Evolutionary conservation across 495 filamentous ascomycete genomes (phyloP), one percentile per base, ranked within the genome.

Genomic region (Podospora appendiculata): DNA sequence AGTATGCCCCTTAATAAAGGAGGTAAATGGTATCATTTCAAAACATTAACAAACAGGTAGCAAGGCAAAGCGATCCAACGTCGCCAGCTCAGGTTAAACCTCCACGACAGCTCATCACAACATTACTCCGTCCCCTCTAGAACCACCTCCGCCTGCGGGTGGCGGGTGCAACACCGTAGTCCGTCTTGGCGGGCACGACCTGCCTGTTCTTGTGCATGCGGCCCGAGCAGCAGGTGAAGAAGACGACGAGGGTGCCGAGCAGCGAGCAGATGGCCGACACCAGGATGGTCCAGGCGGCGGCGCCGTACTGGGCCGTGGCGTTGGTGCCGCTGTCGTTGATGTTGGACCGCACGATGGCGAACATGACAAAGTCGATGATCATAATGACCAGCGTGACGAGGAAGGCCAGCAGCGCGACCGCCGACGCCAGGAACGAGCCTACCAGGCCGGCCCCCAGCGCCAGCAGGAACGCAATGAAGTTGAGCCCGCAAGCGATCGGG

Each of bases 381-480:
- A 83, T 63, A 19, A 73, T 70, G 19, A 84, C 70, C 36, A 79
- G 52, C 32, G 78, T 74, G 50, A 80, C 57, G 55, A 84, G 35
- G 68, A 79, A 83, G 50, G 82, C 72, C 25, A 80, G 35, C 16
- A 72, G 55, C 6, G 78, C 66, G 34, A 76, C 62, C 6, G 81
- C 34, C 0, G 73, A 65, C 0, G 76, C 79, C 5, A 78, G 61
- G 10, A 83, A 52, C 11, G 73, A 73, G 32, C 79, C 80, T 45
- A 78, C 61, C 42, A 79, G 43, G 36, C 80, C 79, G 25, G 79
- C 67, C 57, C 78, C 76, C 57, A 78, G 64, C 8, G 72, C 69
- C 47, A 79, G 61, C 18, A 79, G 50, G 71, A 83, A 83, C 49
- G 80, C 73, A 62, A 83, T 75, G 68, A 83, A 82, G 52, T 73